Conservation (phyloP, 2,329 filamentous ascomycete genomes). For the Botrytis squamosa region DNA sequence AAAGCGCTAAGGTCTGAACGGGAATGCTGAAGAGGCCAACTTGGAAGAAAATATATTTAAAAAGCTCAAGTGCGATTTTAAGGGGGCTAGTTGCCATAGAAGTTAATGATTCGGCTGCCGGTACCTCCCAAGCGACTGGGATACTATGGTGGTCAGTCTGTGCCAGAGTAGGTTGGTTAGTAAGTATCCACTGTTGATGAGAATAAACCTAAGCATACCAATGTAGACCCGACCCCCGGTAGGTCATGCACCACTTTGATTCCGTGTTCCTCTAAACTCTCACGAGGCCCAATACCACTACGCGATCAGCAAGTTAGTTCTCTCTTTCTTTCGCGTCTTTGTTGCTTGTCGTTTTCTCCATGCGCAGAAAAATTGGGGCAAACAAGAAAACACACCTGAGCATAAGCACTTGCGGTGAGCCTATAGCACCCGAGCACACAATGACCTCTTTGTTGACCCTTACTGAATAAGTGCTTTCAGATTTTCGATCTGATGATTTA, state of each 20-base stretch:
- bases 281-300: constrained; percentile 21
- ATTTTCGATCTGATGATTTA: background rate
- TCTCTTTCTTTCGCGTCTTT: too few relatives aligned
- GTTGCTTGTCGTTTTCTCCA: background rate
- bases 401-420: constrained; percentile 23
- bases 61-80: constrained; percentile 11
- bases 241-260: constrained; percentile 19
- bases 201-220: constrained; percentile 4
- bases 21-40: constrained; percentile 18
- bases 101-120: constrained; percentile 12
- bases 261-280: constrained; percentile 16
- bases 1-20: constrained; percentile 9
- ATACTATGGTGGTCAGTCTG: constrained; percentile 19
- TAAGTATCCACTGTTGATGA: background rate
- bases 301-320: background rate
- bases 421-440: constrained; percentile 20
- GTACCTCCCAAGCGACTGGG: constrained; percentile 22
- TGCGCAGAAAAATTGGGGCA: too few relatives aligned
- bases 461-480: background rate
- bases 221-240: constrained; percentile 17
- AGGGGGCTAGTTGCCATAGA: constrained; percentile 4
- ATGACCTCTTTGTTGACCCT: constrained; percentile 22
- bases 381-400: constrained; percentile 18
- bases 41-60: constrained; percentile 20
- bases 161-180: background rate